Evolutionary conservation across 305 asterid genomes (phyloP).

Genomic region (Solanum hybrid): DNA sequence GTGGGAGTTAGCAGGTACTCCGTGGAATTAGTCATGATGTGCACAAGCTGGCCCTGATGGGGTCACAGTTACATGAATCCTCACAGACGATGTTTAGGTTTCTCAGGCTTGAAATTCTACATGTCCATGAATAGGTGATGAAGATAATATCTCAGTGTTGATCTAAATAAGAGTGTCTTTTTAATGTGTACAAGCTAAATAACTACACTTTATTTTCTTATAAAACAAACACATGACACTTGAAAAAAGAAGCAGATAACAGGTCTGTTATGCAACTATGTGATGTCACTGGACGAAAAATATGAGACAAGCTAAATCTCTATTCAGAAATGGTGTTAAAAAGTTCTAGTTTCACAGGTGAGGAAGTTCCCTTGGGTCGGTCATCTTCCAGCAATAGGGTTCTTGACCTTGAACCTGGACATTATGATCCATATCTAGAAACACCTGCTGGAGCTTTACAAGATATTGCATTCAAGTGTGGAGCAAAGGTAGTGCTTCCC

Average conservation of each 20-base stretch:
- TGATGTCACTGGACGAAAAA: neutral
- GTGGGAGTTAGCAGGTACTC: neutral
- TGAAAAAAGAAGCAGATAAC: neutral
- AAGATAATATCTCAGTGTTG: neutral
- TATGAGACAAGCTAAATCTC: neutral
- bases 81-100: neutral
- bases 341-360: slow-evolving; percentile 35
- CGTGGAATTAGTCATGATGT: neutral
- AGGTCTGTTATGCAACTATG: neutral
- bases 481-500: slow-evolving; percentile 60
- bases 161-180: neutral
- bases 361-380: slow-evolving; percentile 44
- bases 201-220: neutral
- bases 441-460: slow-evolving; percentile 56
- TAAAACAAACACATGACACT: neutral
- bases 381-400: slow-evolving; percentile 51
- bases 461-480: slow-evolving; percentile 81
- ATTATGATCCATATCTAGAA: slow-evolving; percentile 52
- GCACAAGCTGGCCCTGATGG: neutral
- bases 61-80: neutral
- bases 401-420: slow-evolving; percentile 72
- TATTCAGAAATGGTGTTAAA: slow-evolving; percentile 2
- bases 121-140: neutral
- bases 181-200: neutral
- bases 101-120: neutral